Percentiles rank a stretch among this genome's conserved stretches.
Conservation (phyloP, 805 yeast species). For the Tanozyma kutaoensis region DNA sequence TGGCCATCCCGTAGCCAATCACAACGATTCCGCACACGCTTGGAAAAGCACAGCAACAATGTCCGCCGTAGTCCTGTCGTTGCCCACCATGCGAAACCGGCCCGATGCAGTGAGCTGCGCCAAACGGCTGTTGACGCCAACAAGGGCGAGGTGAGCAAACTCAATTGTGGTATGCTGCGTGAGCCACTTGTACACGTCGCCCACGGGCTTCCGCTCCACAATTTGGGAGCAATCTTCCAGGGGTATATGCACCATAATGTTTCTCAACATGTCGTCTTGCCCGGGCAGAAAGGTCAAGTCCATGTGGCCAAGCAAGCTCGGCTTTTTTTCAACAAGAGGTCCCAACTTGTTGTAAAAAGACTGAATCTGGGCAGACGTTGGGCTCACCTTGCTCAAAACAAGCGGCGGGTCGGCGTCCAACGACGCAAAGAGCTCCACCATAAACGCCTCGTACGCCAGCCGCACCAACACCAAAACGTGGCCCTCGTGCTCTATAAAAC, state of each 20-base stretch:
- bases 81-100: neutral
- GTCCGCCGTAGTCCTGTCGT: neutral
- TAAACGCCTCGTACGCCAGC: slow-evolving; percentile 2
- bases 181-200: slow-evolving; percentile 3
- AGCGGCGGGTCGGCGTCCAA: slow-evolving; percentile 3
- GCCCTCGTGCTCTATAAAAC: slow-evolving; percentile 1
- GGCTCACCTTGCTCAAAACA: slow-evolving; percentile 1
- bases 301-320: slow-evolving; percentile 2
- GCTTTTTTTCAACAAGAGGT: neutral
- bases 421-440: slow-evolving; percentile 4
- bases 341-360: slow-evolving; percentile 1
- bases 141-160: slow-evolving; percentile 2
- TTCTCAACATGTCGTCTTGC: slow-evolving; percentile 2
- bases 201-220: slow-evolving; percentile 1
- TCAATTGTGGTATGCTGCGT: slow-evolving; percentile 3
- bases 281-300: slow-evolving; percentile 3
- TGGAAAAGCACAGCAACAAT: neutral
- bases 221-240: slow-evolving; percentile 2
- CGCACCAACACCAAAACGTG: slow-evolving; percentile 1
- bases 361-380: slow-evolving; percentile 1
- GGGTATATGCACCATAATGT: slow-evolving; percentile 2
- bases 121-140: slow-evolving; percentile 1
- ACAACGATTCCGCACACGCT: neutral
- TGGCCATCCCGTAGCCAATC: neutral
- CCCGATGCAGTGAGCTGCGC: slow-evolving; percentile 1